Conservation (phyloP, 2,329 filamentous ascomycete genomes). For the Byssothecium circinans region DNA sequence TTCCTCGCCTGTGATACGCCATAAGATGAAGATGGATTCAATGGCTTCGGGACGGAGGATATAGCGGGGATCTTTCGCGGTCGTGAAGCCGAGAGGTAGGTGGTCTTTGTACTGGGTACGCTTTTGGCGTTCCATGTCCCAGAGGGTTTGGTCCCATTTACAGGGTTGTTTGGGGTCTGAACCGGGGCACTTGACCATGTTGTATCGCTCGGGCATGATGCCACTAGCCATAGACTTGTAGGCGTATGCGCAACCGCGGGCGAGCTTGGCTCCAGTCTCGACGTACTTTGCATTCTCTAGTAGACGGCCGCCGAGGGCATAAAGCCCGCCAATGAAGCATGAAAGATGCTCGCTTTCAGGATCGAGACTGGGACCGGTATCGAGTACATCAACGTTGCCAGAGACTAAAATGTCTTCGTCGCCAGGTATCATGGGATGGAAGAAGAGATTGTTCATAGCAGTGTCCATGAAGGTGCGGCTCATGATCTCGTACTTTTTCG, state of each 20-base stretch:
- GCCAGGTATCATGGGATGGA: conserved; percentile 51
- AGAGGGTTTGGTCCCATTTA: conserved; percentile 55
- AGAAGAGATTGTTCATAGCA: conserved; percentile 50
- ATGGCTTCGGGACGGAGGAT: conserved; percentile 58
- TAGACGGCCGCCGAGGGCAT: conserved; percentile 58
- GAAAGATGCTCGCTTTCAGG: conserved; percentile 60
- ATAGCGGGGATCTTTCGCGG: conserved; percentile 47
- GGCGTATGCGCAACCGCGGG: conserved; percentile 62
- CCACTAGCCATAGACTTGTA: conserved; percentile 58
- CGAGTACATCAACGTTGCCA: conserved; percentile 46
- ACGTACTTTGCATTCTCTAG: conserved; percentile 57
- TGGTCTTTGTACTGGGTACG: conserved; percentile 27
- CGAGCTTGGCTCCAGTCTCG: conserved; percentile 57
- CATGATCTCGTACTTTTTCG: conserved; percentile 51
- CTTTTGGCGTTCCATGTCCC: conserved; percentile 40
- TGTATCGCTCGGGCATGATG: conserved; percentile 62
- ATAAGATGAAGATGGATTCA: conserved; percentile 61
- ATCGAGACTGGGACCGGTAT: conserved; percentile 28
- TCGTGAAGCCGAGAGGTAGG: conserved; percentile 46
- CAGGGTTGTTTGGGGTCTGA: conserved; percentile 40
- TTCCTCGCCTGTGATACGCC: conserved; percentile 58
- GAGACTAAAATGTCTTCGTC: conserved; percentile 51
- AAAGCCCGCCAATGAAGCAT: conserved; percentile 64
- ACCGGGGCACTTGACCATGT: conserved; percentile 53
- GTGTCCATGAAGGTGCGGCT: conserved; percentile 55